Base-by-base conservation (phyloP, 805 yeast species). In the Lipomyces japonicus region DNA sequence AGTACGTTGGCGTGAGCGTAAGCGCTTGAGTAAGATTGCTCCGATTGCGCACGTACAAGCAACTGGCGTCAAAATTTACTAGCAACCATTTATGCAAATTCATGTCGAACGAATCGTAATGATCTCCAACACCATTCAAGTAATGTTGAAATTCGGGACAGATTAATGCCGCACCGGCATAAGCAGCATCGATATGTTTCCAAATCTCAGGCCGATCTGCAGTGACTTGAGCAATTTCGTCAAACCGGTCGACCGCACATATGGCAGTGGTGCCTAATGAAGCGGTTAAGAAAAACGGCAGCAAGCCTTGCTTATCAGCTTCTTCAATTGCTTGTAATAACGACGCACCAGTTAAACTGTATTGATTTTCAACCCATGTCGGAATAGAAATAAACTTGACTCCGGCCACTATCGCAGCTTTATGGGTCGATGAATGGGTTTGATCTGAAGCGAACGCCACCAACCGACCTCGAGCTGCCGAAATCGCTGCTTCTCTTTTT, bases 11-110 rank as follows among this genome's bases (percentile, higher is more conserved):
- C 40, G 52, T 58, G 36, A 59, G 35, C 6, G 62, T 46, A 28
- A 59, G 46, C 18, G 59, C 58, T 19, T 55, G 56, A n/a, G 46
- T 56, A 26, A 59, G 52, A 32, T 55, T 45, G 18, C 34, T 28
- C 12, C 62, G 58, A 9, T 44, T 36, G 23, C 57, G 55, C 18
- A 59, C 50, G 37, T 41, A 59, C 45, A 59, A n/a, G 42, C 61
- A 58, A 32, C 55, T 46, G 25, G 59, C 58, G 35, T 59, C 62
- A 30, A 59, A 58, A 46, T 58, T 58, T 24, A 58, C 61, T 14
- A 59, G 52, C 25, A 59, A 48, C 61, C 62, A 58, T 23, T 59
- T 59, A 45, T 59, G 62, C 62, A 59, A 55, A 48, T 59, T 59
- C 50, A 59, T 38, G 39, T 58, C 60, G 34, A 59, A 59, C 42